These are phyloP conservation scores for Inga leiocalycina DNA, from an alignment of 306 rosid species.

Conservation along the genomic window DNA sequence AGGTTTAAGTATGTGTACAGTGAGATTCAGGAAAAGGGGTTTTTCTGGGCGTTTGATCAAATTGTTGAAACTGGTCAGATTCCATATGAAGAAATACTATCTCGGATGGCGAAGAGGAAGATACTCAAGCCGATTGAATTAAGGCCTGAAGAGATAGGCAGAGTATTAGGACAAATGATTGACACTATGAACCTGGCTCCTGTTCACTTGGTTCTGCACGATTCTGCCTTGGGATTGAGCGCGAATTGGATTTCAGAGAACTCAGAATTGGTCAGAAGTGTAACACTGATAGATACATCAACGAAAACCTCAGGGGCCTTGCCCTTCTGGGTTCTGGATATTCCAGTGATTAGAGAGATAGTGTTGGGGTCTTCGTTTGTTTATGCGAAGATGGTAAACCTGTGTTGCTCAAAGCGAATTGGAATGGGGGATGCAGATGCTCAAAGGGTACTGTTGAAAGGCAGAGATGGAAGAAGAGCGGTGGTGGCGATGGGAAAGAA, in stretches of 20 bases:
- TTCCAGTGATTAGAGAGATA: conserved; percentile 71
- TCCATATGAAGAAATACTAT: conserved; percentile 78
- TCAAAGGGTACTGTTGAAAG: conserved; percentile 72
- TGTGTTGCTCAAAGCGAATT: conserved; percentile 64
- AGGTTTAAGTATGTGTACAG: conserved; percentile 69
- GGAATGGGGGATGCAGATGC: conserved; percentile 57
- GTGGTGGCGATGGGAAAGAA: conserved; percentile 75
- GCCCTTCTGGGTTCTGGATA: conserved; percentile 63
- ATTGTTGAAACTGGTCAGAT: conserved; percentile 88
- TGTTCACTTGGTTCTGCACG: conserved; percentile 87
- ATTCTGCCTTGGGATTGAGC: conserved; percentile 68
- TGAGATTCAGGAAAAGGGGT: conserved; percentile 79
- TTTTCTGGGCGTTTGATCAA: conserved; percentile 96
- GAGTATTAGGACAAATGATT: conserved; percentile 74
- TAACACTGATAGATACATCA: conserved; percentile 74
- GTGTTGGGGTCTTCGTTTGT: conserved; percentile 60
- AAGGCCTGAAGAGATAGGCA: conserved; percentile 67
- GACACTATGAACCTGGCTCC: conserved; percentile 69
- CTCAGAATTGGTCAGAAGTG: conserved; percentile 59
- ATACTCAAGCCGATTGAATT: conserved; percentile 61
- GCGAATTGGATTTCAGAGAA: conserved; percentile 81
- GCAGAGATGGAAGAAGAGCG: conserved; percentile 63
- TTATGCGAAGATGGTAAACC: conserved; percentile 52
- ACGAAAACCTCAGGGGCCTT: conserved; percentile 54
- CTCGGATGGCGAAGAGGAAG: conserved; percentile 56